phyloP scores from a whole-genome alignment of 345 rosid genomes.

The Toxicodendron radicans region DNA sequence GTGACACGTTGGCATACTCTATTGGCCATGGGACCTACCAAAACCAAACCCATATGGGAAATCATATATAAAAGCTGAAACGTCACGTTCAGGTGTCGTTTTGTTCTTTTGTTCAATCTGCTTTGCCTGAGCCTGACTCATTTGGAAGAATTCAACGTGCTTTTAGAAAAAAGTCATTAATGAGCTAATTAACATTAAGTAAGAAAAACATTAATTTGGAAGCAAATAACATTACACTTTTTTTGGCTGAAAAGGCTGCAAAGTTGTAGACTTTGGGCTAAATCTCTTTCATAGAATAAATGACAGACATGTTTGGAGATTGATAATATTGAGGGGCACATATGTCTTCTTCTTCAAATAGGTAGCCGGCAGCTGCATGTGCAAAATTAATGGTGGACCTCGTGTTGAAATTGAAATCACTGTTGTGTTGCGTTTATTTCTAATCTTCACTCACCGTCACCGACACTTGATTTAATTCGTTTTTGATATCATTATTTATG shows the following conservation, averaged over 20 bases:
- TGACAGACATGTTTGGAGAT: no score
- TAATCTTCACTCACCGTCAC: constrained; percentile 23
- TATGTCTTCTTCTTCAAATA: constrained; percentile 17
- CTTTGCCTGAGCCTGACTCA: constrained; percentile 6
- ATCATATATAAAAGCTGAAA: background rate
- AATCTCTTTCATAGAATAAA: no score
- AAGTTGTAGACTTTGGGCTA: no score
- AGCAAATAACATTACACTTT: no score
- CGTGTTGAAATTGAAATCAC: constrained; percentile 11
- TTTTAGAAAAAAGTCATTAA: background rate
- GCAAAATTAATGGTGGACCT: constrained; percentile 43
- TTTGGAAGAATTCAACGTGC: background rate
- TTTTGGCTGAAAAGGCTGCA: no score
- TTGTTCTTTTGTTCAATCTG: constrained; percentile 11
- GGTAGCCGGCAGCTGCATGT: constrained; percentile 46
- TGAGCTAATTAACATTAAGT: no score
- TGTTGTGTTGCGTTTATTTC: background rate
- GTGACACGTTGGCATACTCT: constrained; percentile 23
- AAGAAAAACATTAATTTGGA: no score
- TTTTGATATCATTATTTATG: background rate
- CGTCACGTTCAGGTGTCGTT: constrained; percentile 3
- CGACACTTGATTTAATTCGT: constrained; percentile 24
- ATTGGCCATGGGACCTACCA: background rate
- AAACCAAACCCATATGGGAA: background rate
- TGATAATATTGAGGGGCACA: constrained; percentile 28